Conservation (phyloP, 495 filamentous ascomycete species). For the Pseudoneurospora amorphoporcata region DNA sequence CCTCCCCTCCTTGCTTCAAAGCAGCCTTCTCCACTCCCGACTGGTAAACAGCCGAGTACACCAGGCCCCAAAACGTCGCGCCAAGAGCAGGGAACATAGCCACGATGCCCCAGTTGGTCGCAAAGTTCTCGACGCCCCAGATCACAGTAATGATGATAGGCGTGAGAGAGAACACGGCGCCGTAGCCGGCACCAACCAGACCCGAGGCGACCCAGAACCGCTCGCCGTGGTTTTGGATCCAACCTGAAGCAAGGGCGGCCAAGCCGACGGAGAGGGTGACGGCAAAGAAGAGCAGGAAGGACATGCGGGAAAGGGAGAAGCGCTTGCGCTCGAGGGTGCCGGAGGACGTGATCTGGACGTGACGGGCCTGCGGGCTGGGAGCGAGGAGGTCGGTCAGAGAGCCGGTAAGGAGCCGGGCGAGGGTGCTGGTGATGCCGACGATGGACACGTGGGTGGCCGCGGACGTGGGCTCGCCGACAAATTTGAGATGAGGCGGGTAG, state of each 20-base stretch:
- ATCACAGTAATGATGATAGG: slow-evolving; percentile 90
- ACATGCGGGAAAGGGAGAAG: slow-evolving; percentile 61
- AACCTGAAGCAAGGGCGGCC: slow-evolving; percentile 60
- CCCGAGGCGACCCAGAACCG: slow-evolving; percentile 75
- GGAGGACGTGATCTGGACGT: slow-evolving; percentile 29
- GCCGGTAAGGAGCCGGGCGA: slow-evolving; percentile 75
- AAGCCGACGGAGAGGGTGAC: slow-evolving; percentile 68
- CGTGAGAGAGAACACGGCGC: slow-evolving; percentile 75
- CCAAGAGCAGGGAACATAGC: slow-evolving; percentile 81
- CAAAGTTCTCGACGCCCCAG: slow-evolving; percentile 98
- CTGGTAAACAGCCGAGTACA: slow-evolving; percentile 79
- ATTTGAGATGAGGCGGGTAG: slow-evolving; percentile 48
- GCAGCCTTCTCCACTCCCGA: slow-evolving; percentile 33
- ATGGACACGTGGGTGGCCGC: slow-evolving; percentile 88
- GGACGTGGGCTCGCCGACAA: slow-evolving; percentile 41
- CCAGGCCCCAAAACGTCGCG: slow-evolving; percentile 71
- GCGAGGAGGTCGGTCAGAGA: slow-evolving; percentile 81
- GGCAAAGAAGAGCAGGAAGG: slow-evolving; percentile 66
- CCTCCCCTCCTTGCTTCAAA: slow-evolving; percentile 18
- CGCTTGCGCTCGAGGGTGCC: slow-evolving; percentile 19
- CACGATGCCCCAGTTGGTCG: slow-evolving; percentile 94
- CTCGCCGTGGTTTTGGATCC: slow-evolving; percentile 51
- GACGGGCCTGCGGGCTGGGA: slow-evolving; percentile 41
- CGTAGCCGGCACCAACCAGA: slow-evolving; percentile 81
- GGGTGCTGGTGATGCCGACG: slow-evolving; percentile 80